A percentile compares a stretch with the other conserved stretches of the same genome.
phyloP scores from a whole-genome alignment of 768 basidiomycete species.

The Leucocoprinus sp. region DNA sequence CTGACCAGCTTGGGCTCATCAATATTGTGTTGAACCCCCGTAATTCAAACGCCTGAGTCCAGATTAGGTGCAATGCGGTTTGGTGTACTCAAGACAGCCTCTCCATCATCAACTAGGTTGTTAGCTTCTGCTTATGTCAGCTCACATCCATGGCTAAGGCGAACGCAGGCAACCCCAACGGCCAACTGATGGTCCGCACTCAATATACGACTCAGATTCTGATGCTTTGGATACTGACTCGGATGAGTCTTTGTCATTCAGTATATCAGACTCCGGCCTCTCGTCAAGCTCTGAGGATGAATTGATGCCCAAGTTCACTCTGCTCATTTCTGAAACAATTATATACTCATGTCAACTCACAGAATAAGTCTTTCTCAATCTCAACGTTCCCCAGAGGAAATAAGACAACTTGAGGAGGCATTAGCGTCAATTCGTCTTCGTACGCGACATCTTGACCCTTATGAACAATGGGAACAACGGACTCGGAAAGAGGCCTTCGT shows the following conservation, averaged over 20 bases:
- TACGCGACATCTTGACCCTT: slow-evolving; percentile 45
- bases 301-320: slow-evolving; percentile 18
- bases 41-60: neutral
- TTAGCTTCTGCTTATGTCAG: slow-evolving; percentile 14
- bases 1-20: neutral
- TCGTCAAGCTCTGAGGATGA: slow-evolving; percentile 19
- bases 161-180: slow-evolving; percentile 22
- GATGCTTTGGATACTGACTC: slow-evolving; percentile 12
- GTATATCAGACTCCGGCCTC: slow-evolving; percentile 21
- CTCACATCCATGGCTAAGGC: slow-evolving; percentile 5
- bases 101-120: slow-evolving; percentile 41
- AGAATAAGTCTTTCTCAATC: slow-evolving; percentile 19
- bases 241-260: slow-evolving; percentile 19
- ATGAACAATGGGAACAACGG: slow-evolving; percentile 49
- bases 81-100: slow-evolving; percentile 42
- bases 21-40: neutral
- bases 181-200: slow-evolving; percentile 48
- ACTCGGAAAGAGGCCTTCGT: slow-evolving; percentile 46
- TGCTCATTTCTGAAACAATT: slow-evolving; percentile 12
- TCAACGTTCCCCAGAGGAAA: slow-evolving; percentile 29
- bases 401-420: slow-evolving; percentile 38
- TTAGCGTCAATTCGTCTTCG: slow-evolving; percentile 44
- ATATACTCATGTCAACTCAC: slow-evolving; percentile 10
- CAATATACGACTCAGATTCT: slow-evolving; percentile 34
- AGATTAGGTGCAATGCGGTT: slow-evolving; percentile 36